Conservation (phyloP, 164 flowering plant species). For the Cinnamomum micranthum region DNA sequence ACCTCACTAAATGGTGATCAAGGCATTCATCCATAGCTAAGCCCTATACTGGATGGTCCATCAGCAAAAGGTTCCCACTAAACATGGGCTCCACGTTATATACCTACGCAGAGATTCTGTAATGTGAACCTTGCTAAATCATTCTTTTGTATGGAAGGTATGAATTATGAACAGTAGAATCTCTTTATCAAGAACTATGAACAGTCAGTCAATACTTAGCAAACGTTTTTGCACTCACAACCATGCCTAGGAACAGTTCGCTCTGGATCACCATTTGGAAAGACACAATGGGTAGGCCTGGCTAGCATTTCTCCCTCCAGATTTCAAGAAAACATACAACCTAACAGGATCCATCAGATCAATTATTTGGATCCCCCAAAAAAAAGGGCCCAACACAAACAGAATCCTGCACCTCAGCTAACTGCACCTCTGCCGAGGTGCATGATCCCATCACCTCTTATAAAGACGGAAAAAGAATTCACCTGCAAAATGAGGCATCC, state of each 20-base stretch:
- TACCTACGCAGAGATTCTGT: background rate
- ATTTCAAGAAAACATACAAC: background rate
- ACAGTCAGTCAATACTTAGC: background rate
- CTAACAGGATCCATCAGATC: background rate
- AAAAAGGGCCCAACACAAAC: background rate
- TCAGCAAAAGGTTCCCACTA: background rate
- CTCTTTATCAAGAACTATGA: background rate
- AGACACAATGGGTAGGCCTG: background rate
- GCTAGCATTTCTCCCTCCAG: background rate
- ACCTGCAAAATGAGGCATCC: constrained; percentile 99
- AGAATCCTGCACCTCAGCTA: background rate
- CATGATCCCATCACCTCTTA: background rate
- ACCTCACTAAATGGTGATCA: no score
- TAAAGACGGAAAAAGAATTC: constrained; percentile 5
- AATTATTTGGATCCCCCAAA: background rate
- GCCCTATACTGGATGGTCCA: background rate
- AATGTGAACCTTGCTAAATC: background rate
- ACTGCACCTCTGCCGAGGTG: background rate
- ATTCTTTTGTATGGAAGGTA: background rate
- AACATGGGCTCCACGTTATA: background rate
- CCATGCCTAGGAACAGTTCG: background rate
- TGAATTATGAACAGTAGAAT: background rate
- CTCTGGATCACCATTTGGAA: background rate
- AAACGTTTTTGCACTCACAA: background rate
- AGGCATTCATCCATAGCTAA: no score